Percentiles rank a stretch among this genome's conserved stretches.
phyloP scores from a whole-genome alignment of 495 filamentous ascomycete species.

The Tuber aestivum region DNA sequence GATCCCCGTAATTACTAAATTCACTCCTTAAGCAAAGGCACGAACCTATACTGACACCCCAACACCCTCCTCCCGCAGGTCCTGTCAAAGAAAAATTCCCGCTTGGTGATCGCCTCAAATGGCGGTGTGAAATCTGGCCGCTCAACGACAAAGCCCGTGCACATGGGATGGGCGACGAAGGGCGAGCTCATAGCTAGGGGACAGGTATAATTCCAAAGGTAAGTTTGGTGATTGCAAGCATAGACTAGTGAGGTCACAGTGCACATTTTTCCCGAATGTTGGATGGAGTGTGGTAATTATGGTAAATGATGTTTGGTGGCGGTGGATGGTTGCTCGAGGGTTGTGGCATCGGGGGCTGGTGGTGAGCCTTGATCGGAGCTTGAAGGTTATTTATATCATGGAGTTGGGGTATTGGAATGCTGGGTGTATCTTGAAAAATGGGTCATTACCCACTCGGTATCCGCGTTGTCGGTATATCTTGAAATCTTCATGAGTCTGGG shows the following conservation, averaged over 20 bases:
- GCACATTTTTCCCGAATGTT: not conserved
- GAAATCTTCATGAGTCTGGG: too few species aligned
- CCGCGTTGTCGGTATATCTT: not conserved
- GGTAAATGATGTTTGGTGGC: not conserved
- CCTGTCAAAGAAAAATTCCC: not conserved
- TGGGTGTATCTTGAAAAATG: not conserved
- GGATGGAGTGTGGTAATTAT: not conserved
- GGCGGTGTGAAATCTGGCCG: not conserved
- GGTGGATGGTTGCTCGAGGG: not conserved
- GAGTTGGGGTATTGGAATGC: not conserved
- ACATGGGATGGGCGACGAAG: not conserved
- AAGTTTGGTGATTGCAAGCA: not conserved
- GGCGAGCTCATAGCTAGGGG: not conserved
- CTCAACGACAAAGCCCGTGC: not conserved
- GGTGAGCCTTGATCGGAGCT: not conserved
- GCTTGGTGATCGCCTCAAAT: not conserved
- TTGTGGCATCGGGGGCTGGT: not conserved
- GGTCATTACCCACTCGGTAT: not conserved
- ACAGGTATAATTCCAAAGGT: not conserved
- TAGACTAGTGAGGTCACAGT: not conserved
- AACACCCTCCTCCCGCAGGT: not conserved
- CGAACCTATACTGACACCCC: not conserved
- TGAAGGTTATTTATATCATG: not conserved
- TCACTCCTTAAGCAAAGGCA: not conserved
- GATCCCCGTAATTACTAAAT: not conserved